Base-by-base conservation (phyloP, 169 alveolate species). In the Theileria parva region DNA sequence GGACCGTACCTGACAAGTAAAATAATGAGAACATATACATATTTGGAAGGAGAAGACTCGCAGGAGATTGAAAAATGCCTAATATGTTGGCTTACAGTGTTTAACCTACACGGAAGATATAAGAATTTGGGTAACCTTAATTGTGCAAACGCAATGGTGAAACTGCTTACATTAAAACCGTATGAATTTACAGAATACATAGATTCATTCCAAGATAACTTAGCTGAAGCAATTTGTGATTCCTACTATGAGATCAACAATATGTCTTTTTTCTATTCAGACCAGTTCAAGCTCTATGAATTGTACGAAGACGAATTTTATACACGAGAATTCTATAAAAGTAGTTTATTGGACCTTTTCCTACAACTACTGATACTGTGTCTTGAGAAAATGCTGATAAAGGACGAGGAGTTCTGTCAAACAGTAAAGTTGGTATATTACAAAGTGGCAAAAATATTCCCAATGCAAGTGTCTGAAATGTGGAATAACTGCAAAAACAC, bases 401-500 rank as follows among this genome's bases (percentile, higher is more conserved):
- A 68, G 74, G 87, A 51, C 21, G 81, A 79, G 75, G 80, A 59
- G 19, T 39, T 60, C 81, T 53, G 68, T 12, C 23, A 69, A 55
- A 76, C 71, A 17, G 76, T 79, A 23, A 79, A 79, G 76, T 53
- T 57, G 30, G 69, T 79, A 30, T 79, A 70, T 55, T 79, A 71
- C 59, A 79, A 59, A 48, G 77, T 63, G 19, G 65, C 81, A 9
- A 79, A 79, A 21, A 72, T 25, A 21, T 79, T 79, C 87, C 87
- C 87, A 1, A 77, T 51, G 68, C 80, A 79, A 30, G 87, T 79
- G 37, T 60, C 67, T 28, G 74, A 79, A 44, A 77, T 79, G 67
- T 79, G 87, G 87, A 79, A 79, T 80, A 68, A 59, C 21, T 79
- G 87, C 77, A 79, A 79, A 39, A 79, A 65, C 76, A 25, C 66